Base-by-base conservation (phyloP, 345 rosid species). In the Litchi chinensis region DNA sequence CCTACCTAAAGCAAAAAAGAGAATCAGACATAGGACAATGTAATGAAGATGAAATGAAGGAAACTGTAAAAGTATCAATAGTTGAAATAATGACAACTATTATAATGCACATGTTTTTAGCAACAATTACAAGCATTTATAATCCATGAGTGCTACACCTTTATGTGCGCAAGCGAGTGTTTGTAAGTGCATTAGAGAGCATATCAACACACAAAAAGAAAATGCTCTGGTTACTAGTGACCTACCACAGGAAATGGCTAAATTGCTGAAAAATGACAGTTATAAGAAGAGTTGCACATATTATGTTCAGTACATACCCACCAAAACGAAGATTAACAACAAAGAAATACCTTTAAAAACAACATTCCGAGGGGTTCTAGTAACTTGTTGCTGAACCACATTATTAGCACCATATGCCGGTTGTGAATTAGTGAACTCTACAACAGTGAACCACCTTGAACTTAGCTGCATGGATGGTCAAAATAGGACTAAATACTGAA, bases 331-430 rank as follows among this genome's bases (percentile, higher is more conserved):
- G 5, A 50, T 43, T 13, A 44, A 48, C 65, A 73, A 62, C 50
- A n/a, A 75, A 26, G 56, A 71, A 5, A 67, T 79, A 94, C 99
- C 98, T 94, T 89, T 94, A 46, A 97, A 83, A 66, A 94, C 69
- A 67, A 93, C 82, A 82, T 92, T 97, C 71, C 81, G 87, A 56
- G 94, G 85, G 68, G 97, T 79, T 43, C 91, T 89, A 74, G 82
- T 66, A 59, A 87, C 78, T 13, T 67, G 90, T 52, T 88, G 90
- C 80, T 84, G 92, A 81, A 83, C 87, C 63, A 70, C 82, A 80
- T 72, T 85, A 62, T 72, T 85, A 57, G 88, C 81, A 50, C 84
- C 88, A 68, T 73, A 6, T 65, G 80, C 84, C 52, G 87, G 88
- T 18, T 86, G 89, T 26, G 77, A 82, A 76, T 84, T 87, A 85